A percentile compares a stretch with the other conserved stretches of the same genome.
Evolutionary conservation across 352 stramenopile genomes (phyloP).

Genomic region (Hyaloperonospora arabidopsidis): DNA sequence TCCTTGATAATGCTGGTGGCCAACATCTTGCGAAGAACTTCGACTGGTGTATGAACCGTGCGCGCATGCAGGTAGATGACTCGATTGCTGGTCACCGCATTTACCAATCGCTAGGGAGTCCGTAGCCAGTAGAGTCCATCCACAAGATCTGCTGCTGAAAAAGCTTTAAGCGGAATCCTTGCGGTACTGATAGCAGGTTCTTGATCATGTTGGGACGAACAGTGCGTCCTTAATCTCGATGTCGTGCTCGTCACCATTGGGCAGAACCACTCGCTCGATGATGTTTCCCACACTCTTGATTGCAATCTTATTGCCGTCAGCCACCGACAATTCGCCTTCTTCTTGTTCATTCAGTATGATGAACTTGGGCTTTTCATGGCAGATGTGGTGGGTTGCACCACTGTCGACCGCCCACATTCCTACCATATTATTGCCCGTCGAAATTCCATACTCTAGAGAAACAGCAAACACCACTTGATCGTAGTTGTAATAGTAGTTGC

Average conservation of each 20-base stretch:
- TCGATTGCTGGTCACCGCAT: too few species aligned
- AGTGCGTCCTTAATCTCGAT: neutral
- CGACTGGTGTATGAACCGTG: too few species aligned
- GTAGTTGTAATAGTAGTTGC: too few species aligned
- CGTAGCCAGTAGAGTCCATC: too few species aligned
- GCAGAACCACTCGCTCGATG: neutral
- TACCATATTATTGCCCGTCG: constrained; percentile 5
- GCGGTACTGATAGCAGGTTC: too few species aligned
- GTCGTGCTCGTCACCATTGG: neutral
- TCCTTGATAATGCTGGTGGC: neutral
- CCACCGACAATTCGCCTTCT: neutral
- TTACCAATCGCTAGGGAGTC: too few species aligned
- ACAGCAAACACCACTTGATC: constrained; percentile 12
- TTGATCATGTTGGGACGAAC: neutral
- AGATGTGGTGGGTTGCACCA: constrained; percentile 13
- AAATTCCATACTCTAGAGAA: constrained; percentile 10
- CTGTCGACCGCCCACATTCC: constrained; percentile 21
- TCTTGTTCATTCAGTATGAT: neutral
- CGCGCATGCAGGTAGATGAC: too few species aligned
- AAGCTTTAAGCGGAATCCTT: too few species aligned
- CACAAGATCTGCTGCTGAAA: too few species aligned
- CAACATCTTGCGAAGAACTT: too few species aligned
- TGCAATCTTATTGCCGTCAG: neutral
- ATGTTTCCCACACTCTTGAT: neutral
- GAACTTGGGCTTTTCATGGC: neutral